A percentile compares a stretch with the other conserved stretches of the same genome.
Conservation (phyloP, 371 early-diverging fungal genomes). For the Zopfochytrium polystomum region DNA sequence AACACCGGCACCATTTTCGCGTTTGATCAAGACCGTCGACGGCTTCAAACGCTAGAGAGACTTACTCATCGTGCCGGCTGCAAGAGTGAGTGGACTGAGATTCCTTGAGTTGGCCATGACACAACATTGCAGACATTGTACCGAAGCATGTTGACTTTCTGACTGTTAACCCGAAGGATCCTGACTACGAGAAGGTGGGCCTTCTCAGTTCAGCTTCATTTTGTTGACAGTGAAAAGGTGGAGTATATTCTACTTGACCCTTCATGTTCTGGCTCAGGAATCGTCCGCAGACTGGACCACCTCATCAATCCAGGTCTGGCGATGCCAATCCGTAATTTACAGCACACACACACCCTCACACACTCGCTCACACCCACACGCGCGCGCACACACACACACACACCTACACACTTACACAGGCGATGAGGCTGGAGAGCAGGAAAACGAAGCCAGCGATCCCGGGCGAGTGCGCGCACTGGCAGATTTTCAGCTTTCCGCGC, state of each 20-base stretch:
- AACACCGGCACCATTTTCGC: constrained; percentile 93
- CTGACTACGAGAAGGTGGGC: constrained; percentile 55
- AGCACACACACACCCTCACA: too few relatives aligned
- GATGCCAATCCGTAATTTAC: too few relatives aligned
- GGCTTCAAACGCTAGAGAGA: constrained; percentile 73
- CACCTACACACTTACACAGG: constrained; percentile 12
- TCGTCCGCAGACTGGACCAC: constrained; percentile 79
- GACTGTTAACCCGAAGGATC: constrained; percentile 64
- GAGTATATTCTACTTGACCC: constrained; percentile 96
- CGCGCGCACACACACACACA: constrained; percentile 4
- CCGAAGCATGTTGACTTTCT: constrained; percentile 66
- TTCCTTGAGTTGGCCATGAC: constrained; percentile 16
- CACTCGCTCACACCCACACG: too few relatives aligned
- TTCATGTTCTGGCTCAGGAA: constrained; percentile 97
- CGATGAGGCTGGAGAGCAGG: constrained; percentile 23
- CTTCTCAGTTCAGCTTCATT: too few relatives aligned
- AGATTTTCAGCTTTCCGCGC: constrained; percentile 39
- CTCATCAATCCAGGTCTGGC: too few relatives aligned
- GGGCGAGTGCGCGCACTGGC: constrained; percentile 68
- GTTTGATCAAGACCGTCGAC: constrained; percentile 82
- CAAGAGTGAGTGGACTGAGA: constrained; percentile 58
- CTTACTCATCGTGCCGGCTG: constrained; percentile 81
- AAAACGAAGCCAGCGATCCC: constrained; percentile 29
- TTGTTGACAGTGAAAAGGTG: too few relatives aligned
- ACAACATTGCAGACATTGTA: constrained; percentile 49